Evolutionary conservation across 2,329 filamentous ascomycete genomes (phyloP).

Genomic region (Ceratocystis variospora): DNA sequence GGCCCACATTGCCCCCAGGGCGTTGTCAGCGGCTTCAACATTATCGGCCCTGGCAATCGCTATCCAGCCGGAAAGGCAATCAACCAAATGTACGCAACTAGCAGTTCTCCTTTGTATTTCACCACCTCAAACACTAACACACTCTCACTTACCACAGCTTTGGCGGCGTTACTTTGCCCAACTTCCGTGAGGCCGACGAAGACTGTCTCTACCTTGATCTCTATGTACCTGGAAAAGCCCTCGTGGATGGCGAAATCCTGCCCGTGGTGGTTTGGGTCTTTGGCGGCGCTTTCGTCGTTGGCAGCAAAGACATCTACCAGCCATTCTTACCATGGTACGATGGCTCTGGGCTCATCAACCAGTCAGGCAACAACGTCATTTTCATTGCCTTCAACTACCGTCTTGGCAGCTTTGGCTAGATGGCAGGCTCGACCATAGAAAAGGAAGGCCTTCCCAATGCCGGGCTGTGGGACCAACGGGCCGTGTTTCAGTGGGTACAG

Average conservation of each 20-base stretch:
- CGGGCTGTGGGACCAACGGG: constrained; percentile 31
- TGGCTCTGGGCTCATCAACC: constrained; percentile 27
- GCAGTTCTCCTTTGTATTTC: not conserved
- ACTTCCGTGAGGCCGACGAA: constrained; percentile 27
- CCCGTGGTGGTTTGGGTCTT: constrained; percentile 35
- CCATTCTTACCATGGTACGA: constrained; percentile 29
- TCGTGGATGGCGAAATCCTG: constrained; percentile 27
- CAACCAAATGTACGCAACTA: constrained; percentile 25
- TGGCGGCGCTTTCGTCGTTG: constrained; percentile 34
- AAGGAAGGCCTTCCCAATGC: constrained; percentile 32
- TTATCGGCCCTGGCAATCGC: constrained; percentile 26
- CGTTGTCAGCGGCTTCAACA: constrained; percentile 23
- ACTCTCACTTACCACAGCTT: constrained; percentile 21
- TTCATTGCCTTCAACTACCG: constrained; percentile 37
- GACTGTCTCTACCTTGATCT: constrained; percentile 39
- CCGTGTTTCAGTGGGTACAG: constrained; percentile 36
- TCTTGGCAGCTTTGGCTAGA: constrained; percentile 35
- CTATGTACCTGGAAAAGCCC: constrained; percentile 32
- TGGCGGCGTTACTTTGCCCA: constrained; percentile 25
- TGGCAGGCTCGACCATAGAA: constrained; percentile 34
- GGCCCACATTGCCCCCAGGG: constrained; percentile 21
- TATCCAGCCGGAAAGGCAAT: constrained; percentile 26
- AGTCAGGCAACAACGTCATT: constrained; percentile 30
- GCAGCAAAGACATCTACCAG: constrained; percentile 29
- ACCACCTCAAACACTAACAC: not conserved